Evolutionary conservation across 1,139 yeast genomes (phyloP), one percentile per base, ranked within the genome.

Genomic region (Yamadazyma aaseri): DNA sequence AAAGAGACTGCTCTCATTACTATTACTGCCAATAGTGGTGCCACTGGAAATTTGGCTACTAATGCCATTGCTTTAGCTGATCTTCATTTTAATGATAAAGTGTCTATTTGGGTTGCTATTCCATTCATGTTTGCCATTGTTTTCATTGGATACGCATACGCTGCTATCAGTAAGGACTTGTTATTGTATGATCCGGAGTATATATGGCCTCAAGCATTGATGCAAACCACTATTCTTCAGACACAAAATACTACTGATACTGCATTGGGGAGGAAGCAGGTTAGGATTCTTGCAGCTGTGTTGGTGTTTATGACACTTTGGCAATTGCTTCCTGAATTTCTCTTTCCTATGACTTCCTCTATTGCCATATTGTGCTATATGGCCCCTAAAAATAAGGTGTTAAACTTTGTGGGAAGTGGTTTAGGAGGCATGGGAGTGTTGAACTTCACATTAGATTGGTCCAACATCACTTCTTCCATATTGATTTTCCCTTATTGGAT

Each of bases 401-500:
- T 63, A 3, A 68, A 66, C 36, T 68, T 69, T 37, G 38, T 68
- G 9, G 74, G 74, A 2, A 62, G 72, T 18, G 75, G 75, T 1
- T 40, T 69, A 23, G 74, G 74, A 3, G 75, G 74, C 3, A 58
- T 66, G 58, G 74, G 74, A 13, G 40, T 69, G 12, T 41, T 68
- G 31, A 69, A 69, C 41, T 47, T 69, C 17, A 55, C 73, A 1
- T 49, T 69, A 24, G 74, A 69, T 40, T 69, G 75, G 74, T 61
- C 73, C 29, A 69, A 68, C 37, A 64, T 69, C 27, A 65, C 74
- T 2, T 66, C 73, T 0, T 40, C 55, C 1, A 68, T 69, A 17
- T 63, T 69, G 73, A 40, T 69, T 12, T 60, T 54, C 47, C 74
- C 74, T 3, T 69, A 67, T 44, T 67, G 73, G 72, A 61, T 71